A percentile compares a stretch with the other conserved stretches of the same genome.
Conservation (phyloP, 139 green algal genomes). For the Picochlorum sp. region DNA sequence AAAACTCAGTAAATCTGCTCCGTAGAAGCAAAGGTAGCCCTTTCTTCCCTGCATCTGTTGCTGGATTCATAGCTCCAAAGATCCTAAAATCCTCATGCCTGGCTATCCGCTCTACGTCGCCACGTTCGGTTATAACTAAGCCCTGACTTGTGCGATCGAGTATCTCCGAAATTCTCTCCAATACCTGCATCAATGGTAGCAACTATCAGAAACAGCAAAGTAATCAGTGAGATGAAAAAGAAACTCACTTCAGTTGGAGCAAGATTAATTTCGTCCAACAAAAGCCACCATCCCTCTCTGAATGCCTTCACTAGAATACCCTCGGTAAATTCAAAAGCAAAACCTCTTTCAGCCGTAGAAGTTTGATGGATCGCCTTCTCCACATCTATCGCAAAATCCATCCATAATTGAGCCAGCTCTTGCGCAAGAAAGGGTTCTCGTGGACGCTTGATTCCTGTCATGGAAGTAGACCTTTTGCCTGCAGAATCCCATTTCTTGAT, state of each 20-base stretch:
- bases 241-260: constrained; percentile 57
- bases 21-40: constrained; percentile 78
- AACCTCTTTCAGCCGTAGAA: constrained; percentile 53
- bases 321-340: constrained; percentile 94
- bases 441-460: constrained; percentile 4
- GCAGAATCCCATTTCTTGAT: constrained; percentile 36
- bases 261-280: constrained; percentile 95
- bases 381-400: constrained; percentile 52
- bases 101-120: constrained; percentile 51
- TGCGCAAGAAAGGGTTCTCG: neutral
- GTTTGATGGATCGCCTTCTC: constrained; percentile 53
- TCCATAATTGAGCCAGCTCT: constrained; percentile 41
- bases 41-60: constrained; percentile 91
- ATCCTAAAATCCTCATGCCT: constrained; percentile 86
- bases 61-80: constrained; percentile 96
- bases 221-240: neutral
- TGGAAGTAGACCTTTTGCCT: neutral
- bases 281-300: constrained; percentile 84
- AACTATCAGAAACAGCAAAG: neutral
- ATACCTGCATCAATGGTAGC: neutral
- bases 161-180: constrained; percentile 78
- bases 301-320: constrained; percentile 80
- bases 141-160: constrained; percentile 55
- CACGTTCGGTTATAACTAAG: constrained; percentile 64
- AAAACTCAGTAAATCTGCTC: constrained; percentile 93